Conservation (phyloP, 2,329 filamentous ascomycete genomes). For the Aureobasidium sp. region DNA sequence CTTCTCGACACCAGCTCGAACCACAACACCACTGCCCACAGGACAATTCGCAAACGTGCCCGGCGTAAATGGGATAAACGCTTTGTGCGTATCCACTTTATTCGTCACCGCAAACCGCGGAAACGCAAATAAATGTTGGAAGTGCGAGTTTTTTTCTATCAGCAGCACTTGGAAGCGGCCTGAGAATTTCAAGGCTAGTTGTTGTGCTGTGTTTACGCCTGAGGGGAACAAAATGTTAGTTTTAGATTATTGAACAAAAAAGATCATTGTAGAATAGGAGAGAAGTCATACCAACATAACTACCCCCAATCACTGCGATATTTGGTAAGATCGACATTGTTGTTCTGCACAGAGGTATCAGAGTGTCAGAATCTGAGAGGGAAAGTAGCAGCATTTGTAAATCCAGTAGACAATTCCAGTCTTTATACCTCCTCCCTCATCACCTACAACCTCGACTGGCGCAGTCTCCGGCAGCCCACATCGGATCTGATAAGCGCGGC, state of each 20-base stretch:
- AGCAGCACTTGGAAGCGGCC: conserved; percentile 10
- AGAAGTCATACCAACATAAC: background rate
- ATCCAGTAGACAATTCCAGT: background rate
- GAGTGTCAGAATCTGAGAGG: background rate
- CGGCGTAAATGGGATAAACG: conserved; percentile 15
- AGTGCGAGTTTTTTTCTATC: conserved; percentile 18
- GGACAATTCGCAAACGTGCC: conserved; percentile 8
- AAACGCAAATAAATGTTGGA: conserved; percentile 16
- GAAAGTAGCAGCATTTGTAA: background rate
- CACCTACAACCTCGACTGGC: background rate
- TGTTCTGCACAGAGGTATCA: background rate
- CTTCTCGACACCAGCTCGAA: background rate
- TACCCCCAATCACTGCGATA: conserved; percentile 8
- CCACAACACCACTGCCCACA: conserved; percentile 1
- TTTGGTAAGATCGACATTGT: background rate
- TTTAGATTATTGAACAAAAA: too few relatives aligned
- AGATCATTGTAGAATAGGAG: too few relatives aligned
- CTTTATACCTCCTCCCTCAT: background rate
- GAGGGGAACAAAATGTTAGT: background rate
- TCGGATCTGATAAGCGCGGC: conserved; percentile 3
- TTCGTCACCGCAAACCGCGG: conserved; percentile 14
- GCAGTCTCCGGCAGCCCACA: background rate
- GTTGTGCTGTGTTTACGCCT: conserved; percentile 16
- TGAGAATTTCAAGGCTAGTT: conserved; percentile 8
- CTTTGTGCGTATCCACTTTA: conserved; percentile 13